Base-by-base conservation (phyloP, 164 flowering plant genomes). In the Sextonia rubra region DNA sequence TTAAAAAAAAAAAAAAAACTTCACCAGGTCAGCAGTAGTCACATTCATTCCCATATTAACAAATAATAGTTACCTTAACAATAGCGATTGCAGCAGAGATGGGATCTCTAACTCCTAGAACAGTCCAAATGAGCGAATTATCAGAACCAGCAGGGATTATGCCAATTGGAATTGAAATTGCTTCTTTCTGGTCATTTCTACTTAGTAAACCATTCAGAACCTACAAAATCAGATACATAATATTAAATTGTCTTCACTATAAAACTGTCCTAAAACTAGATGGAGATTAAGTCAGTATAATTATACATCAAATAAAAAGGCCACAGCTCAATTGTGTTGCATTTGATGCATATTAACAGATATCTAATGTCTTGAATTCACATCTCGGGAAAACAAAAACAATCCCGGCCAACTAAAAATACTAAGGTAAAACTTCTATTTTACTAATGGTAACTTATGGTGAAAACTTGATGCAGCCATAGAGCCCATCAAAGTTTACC, bases 131-230 rank as follows among this genome's bases (percentile, higher is more conserved):
- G 69, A 95, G 86, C 48, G 99, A 95, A 80, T 95, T 95, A 79
- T 95, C 99, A 68, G 99, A 95, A 76, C 99, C 99, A 74, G 99
- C 99, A 52, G 99, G 99, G 68, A 95, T 93, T 68, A 95, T 95
- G 75, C 99, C 99, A 80, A 95, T 89, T 44, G 99, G 99, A 64
- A 95, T 83, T 67, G 99, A 95, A 79, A 95, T 93, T 76, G 92
- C 98, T 86, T 95, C 99, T 80, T 90, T 93, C 73, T 89, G 98
- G 80, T 95, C 88, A 69, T 83, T 87, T 78, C 99, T 85, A 80
- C 87, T 78, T 37, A 95, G 97, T 63, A 95, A 78, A 48, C 99
- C 99, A 83, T 95, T 95, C 55, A 95, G 78, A 81, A 95, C 99
- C 99, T 95, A 87, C 79, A 86, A 56, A 68, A 48, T 44, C 27